A percentile compares a stretch with the other conserved stretches of the same genome.
These are phyloP conservation scores for Petunia axillaris DNA, from an alignment of 257 asterid genomes.

Conservation along the genomic window DNA sequence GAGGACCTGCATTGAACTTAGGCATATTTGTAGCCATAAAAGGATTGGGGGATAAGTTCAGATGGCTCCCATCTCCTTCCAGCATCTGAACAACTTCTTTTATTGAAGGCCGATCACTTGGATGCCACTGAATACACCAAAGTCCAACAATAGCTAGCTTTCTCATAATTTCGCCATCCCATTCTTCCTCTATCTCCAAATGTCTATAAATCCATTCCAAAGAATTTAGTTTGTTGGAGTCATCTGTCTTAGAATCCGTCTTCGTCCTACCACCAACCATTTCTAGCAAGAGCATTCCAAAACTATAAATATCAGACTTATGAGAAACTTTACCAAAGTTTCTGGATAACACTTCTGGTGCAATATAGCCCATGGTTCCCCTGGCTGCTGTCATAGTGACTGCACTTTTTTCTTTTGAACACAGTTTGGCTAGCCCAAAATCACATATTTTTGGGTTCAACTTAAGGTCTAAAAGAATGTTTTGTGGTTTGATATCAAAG, in stretches of 20 bases:
- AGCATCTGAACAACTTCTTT: constrained; percentile 22
- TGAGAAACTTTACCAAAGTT: too few relatives aligned
- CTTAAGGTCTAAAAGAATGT: constrained; percentile 16
- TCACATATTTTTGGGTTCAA: constrained; percentile 19
- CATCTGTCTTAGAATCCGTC: not conserved
- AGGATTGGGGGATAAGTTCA: constrained; percentile 22
- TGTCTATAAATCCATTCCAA: constrained; percentile 11
- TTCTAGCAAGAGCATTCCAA: constrained; percentile 19
- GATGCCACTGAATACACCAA: constrained; percentile 24
- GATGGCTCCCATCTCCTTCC: constrained; percentile 22
- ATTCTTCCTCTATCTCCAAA: constrained; percentile 7
- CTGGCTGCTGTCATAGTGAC: constrained; percentile 24
- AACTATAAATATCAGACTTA: constrained; percentile 21
- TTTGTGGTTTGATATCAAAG: constrained; percentile 22
- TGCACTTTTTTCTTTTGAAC: constrained; percentile 9
- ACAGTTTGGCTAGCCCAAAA: constrained; percentile 17
- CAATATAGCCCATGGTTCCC: not conserved
- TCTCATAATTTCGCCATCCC: constrained; percentile 13
- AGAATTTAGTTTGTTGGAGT: not conserved
- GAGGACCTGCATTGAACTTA: constrained; percentile 8
- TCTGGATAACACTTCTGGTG: too few relatives aligned
- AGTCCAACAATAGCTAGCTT: constrained; percentile 8
- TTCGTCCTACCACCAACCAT: constrained; percentile 13
- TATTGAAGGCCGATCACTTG: constrained; percentile 2
- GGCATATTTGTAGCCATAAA: constrained; percentile 18